Base-by-base conservation (phyloP, 2,329 filamentous ascomycete genomes). In the Trichoderma gracile region DNA sequence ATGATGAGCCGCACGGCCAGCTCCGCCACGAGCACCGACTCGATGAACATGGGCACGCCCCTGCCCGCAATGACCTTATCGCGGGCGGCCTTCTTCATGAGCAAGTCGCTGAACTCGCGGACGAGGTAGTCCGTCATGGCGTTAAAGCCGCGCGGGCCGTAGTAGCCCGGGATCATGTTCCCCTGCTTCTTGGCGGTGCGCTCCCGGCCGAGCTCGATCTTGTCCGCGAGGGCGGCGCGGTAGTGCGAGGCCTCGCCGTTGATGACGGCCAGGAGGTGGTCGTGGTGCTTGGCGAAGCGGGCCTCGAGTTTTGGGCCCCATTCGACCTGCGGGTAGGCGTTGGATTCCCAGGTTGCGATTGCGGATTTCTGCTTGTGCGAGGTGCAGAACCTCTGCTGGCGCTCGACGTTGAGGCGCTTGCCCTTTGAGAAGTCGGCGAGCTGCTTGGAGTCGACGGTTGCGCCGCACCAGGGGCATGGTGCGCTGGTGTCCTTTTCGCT, bases 11-110 rank as follows among this genome's bases (percentile, higher is more conserved):
- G 78, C 42, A 83, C 78, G 25, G 82, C 79, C 68, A 86, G 72
- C 73, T 96, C 93, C 0, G 91, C 90, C 25, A 96, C 90, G 66
- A 96, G 78, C 1, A 94, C 91, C 1, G 82, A 81, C 75, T 93
- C 89, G 2, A 93, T 86, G 70, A 89, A 94, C 25, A 82, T 84
- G 5, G 86, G 85, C 42, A 88, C 83, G 1, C 90, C 89, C 38
- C 89, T 81, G 1, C 84, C 84, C 15, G 88, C 84, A 65, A 93
- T 84, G 19, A 92, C 79, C 17, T 80, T 78, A 72, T 94, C 90
- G 59, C 82, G 80, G 17, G 87, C 79, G 2, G 89, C 86, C 62
- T 85, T 81, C 68, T 84, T 80, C 65, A 89, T 86, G 33, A 94
- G 76, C 66, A 84, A 75, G 9, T 80, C 73, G 15, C 84, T 85